Evolutionary conservation across 192 early-diverging fungal species (phyloP).

Genomic region (Rhizoclosmatium globosum): DNA sequence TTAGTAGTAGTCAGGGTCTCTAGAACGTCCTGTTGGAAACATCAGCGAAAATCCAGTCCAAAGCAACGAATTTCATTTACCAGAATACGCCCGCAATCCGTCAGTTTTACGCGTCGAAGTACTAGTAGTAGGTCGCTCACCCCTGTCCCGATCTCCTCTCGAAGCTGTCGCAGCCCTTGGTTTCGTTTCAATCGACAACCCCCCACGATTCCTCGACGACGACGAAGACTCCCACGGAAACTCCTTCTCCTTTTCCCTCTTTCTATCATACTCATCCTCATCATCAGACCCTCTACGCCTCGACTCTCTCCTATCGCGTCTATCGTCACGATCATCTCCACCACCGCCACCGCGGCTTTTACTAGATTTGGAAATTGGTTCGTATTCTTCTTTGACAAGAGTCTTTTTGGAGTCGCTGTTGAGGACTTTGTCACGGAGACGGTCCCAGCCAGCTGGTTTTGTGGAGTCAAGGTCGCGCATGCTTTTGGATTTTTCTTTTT

Average conservation of each 20-base stretch:
- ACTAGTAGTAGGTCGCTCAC: not conserved
- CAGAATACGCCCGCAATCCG: constrained; percentile 16
- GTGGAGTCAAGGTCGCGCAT: constrained; percentile 16
- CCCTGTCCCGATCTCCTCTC: not conserved
- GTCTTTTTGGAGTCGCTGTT: constrained; percentile 1
- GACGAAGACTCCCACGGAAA: constrained; percentile 24
- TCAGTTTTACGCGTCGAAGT: not conserved
- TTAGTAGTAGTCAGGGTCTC: constrained; percentile 33
- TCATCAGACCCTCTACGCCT: not conserved
- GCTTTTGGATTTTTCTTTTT: constrained; percentile 35
- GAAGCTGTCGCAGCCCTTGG: not conserved
- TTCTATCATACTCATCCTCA: constrained; percentile 27
- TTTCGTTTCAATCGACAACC: constrained; percentile 20
- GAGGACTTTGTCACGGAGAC: constrained; percentile 14
- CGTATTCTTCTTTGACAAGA: constrained; percentile 13
- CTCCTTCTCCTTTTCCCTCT: constrained; percentile 23
- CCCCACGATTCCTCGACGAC: not conserved
- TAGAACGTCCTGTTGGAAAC: constrained; percentile 9
- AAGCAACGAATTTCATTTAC: not conserved
- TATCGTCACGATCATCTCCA: constrained; percentile 1
- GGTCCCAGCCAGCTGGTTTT: constrained; percentile 14
- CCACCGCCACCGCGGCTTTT: not conserved
- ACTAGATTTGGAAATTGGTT: not conserved
- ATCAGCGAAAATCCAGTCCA: not conserved
- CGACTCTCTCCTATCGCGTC: not conserved